Evolutionary conservation across 177 flowering plant genomes (phyloP).

Genomic region (Vitis hybrid): DNA sequence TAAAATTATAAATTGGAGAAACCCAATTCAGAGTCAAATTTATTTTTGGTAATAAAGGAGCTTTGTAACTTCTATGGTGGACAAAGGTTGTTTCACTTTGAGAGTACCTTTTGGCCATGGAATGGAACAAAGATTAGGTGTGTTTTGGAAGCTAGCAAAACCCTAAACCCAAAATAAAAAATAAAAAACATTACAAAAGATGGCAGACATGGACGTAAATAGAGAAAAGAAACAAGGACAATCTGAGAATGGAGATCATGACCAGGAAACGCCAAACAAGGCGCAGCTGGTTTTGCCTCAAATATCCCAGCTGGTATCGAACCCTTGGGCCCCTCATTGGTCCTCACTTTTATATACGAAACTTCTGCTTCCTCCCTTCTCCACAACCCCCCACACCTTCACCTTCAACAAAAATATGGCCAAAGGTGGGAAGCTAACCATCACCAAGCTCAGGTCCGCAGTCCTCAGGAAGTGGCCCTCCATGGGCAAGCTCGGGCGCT

Average conservation of each 20-base stretch:
- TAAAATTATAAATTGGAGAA: not conserved
- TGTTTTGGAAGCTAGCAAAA: too few relatives aligned
- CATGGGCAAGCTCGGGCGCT: slow-evolving; percentile 38
- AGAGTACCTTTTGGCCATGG: too few relatives aligned
- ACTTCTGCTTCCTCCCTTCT: slow-evolving; percentile 12
- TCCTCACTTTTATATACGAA: slow-evolving; percentile 14
- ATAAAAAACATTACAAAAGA: too few relatives aligned
- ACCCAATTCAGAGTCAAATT: not conserved
- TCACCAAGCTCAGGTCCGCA: slow-evolving; percentile 67
- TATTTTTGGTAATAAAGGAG: too few relatives aligned
- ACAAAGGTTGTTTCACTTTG: not conserved
- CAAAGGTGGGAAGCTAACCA: slow-evolving; percentile 40
- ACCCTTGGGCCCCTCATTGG: slow-evolving; percentile 19
- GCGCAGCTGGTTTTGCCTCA: slow-evolving; percentile 21
- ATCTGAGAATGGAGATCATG: too few relatives aligned
- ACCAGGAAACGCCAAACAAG: slow-evolving; percentile 5
- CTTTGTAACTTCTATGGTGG: too few relatives aligned
- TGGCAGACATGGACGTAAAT: too few relatives aligned
- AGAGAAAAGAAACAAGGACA: too few relatives aligned
- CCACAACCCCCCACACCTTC: not conserved
- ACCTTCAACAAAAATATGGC: not conserved
- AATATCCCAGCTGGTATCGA: slow-evolving; percentile 17
- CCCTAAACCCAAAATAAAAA: too few relatives aligned
- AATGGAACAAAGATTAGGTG: too few relatives aligned
- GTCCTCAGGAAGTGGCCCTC: slow-evolving; percentile 57